Base-by-base conservation (phyloP, 345 rosid species). In the Brassica carinata region DNA sequence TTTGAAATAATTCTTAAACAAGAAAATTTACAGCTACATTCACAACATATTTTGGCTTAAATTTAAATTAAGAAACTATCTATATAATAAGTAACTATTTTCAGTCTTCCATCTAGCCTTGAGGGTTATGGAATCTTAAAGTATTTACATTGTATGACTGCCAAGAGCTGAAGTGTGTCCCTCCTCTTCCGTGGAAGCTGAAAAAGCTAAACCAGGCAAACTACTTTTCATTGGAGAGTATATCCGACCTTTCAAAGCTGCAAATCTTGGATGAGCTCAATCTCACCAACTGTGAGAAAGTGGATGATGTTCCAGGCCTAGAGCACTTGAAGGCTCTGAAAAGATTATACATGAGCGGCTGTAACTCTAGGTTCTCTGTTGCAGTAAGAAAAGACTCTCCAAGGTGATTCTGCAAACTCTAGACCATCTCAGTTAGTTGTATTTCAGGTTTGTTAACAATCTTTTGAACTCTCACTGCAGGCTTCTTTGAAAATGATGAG, bases 401-500 rank as follows among this genome's bases (percentile, higher is more conserved):
- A 81, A 81, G 72, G 83, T 81, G 10, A 81, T 70, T 34, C 30
- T 1, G 0, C 0, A 17, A 34, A 33, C 69, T 61, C 8, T 1
- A 19, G 5, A 58, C 1, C 48, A n/a, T 59, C 45, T 27, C 15
- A 71, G 0, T 13, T 31, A n/a, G 69, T 31, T 64, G 1, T 7
- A 7, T 3, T 64, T n/a, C 19, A 31, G 11, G 26, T 8, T 14
- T 63, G n/a, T 26, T 61, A 69, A 23, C 33, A 55, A 2, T 18
- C 57, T 1, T 30, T 59, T 58, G 17, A 34, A 17, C 10, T 62
- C 8, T 63, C 9, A 38, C 11, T 73, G 78, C 83, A 90, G 94
- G 91, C 71, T 76, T 80, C 61, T 73, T 43, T 89, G 73, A 90
- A 80, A 84, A 78, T 79, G 53, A 30, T 89, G 33, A 19, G 30